phyloP scores from a whole-genome alignment of 352 stramenopile species.

The Pythium brassicae region DNA sequence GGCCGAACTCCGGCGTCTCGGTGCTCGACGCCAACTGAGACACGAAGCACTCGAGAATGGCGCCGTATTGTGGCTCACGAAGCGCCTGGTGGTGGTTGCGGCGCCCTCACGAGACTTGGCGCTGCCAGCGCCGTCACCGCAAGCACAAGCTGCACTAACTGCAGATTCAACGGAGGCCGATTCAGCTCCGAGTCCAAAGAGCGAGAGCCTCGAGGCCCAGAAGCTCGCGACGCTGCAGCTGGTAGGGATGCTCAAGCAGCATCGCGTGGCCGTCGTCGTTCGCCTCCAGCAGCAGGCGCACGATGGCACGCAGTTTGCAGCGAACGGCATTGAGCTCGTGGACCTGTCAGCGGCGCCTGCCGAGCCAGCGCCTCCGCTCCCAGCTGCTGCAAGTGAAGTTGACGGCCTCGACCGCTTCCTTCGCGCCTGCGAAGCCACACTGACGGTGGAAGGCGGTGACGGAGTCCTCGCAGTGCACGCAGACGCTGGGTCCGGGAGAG shows the following conservation, averaged over 20 bases:
- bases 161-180: background rate
- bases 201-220: background rate
- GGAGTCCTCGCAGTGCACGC: slow-evolving; percentile 69
- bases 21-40: background rate
- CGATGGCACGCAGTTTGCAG: slow-evolving; percentile 79
- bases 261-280: slow-evolving; percentile 88
- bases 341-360: slow-evolving; percentile 76
- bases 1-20: background rate
- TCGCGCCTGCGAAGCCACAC: slow-evolving; percentile 75
- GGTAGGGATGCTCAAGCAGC: slow-evolving; percentile 21
- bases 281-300: slow-evolving; percentile 92
- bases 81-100: slow-evolving; percentile 15
- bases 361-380: slow-evolving; percentile 57
- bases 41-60: background rate
- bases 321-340: slow-evolving; percentile 85
- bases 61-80: slow-evolving; percentile 15
- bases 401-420: slow-evolving; percentile 84
- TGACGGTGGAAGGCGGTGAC: background rate
- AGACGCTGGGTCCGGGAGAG: slow-evolving; percentile 69
- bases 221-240: background rate
- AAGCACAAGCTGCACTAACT: background rate
- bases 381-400: slow-evolving; percentile 38
- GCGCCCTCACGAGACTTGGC: background rate
- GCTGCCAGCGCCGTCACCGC: background rate
- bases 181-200: background rate